Conservation (phyloP, 2,329 filamentous ascomycete species). For the Colletotrichum tropicale region DNA sequence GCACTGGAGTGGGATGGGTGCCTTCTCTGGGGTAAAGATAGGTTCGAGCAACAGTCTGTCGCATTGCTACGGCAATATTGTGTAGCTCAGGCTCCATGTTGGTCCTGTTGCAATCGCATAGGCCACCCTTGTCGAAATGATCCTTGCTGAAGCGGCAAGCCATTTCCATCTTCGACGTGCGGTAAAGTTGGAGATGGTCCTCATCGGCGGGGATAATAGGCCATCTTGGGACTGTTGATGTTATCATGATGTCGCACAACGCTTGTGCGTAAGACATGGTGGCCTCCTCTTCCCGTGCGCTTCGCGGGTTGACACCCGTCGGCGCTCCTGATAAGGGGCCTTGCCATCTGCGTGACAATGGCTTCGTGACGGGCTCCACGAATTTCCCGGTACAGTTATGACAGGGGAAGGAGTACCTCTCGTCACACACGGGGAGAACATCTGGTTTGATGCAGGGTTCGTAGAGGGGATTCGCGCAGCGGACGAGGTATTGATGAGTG, state of each 20-base stretch:
- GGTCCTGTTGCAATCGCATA: background rate
- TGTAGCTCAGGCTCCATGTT: background rate
- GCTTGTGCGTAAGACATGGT: background rate
- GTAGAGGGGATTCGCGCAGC: constrained; percentile 16
- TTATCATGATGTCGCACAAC: background rate
- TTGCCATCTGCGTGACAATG: background rate
- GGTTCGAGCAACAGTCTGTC: background rate
- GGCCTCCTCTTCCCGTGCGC: background rate
- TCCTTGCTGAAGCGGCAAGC: constrained; percentile 16
- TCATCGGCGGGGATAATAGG: background rate
- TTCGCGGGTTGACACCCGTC: background rate
- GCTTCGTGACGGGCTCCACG: background rate
- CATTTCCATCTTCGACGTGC: background rate
- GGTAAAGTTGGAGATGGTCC: background rate
- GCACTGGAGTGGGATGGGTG: background rate
- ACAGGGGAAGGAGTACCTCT: background rate
- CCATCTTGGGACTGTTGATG: background rate
- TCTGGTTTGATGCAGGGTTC: background rate
- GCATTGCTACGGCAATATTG: constrained; percentile 5
- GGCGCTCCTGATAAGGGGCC: background rate
- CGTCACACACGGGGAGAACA: background rate
- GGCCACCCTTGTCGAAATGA: background rate
- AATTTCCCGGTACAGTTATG: constrained; percentile 3
- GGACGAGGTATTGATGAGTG: background rate
- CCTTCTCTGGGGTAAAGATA: background rate